Evolutionary conservation across 148 eudicot genomes (phyloP).

Genomic region (Bassia scoparia): DNA sequence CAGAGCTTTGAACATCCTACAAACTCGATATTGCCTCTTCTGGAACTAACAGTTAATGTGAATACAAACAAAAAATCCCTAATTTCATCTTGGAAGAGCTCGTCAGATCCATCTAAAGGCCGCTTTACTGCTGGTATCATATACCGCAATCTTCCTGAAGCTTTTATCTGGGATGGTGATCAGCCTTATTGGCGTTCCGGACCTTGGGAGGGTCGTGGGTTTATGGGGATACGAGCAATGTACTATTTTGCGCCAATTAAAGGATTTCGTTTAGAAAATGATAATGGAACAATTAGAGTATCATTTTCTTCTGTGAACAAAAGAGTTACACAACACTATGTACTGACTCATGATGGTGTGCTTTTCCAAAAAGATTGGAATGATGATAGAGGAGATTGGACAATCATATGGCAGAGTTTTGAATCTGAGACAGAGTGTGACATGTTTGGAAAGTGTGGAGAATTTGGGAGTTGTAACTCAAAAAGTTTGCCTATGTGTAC

Average conservation of each 20-base stretch:
- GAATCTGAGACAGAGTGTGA: constrained; percentile 31
- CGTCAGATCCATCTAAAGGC: constrained; percentile 40
- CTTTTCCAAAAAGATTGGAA: constrained; percentile 19
- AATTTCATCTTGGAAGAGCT: constrained; percentile 33
- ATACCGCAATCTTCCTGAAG: constrained; percentile 15
- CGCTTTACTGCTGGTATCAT: constrained; percentile 24
- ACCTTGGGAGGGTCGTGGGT: constrained; percentile 35
- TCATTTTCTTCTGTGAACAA: constrained; percentile 10
- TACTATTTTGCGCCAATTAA: neutral
- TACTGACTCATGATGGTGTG: constrained; percentile 25
- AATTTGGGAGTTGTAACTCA: constrained; percentile 51
- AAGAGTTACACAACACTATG: constrained; percentile 3
- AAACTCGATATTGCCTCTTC: constrained; percentile 21
- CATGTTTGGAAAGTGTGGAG: constrained; percentile 49
- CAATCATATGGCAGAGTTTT: constrained; percentile 14
- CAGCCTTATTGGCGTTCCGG: neutral
- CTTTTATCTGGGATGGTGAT: constrained; percentile 15
- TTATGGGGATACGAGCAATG: constrained; percentile 19
- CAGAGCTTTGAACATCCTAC: constrained; percentile 33
- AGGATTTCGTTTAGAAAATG: constrained; percentile 8
- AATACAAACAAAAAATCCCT: neutral
- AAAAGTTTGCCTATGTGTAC: constrained; percentile 37
- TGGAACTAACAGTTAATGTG: constrained; percentile 17
- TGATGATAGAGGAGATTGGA: constrained; percentile 24
- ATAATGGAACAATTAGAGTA: constrained; percentile 8